Evolutionary conservation across 805 yeast species (phyloP).

Genomic region (Metschnikowia baotianmanensis): DNA sequence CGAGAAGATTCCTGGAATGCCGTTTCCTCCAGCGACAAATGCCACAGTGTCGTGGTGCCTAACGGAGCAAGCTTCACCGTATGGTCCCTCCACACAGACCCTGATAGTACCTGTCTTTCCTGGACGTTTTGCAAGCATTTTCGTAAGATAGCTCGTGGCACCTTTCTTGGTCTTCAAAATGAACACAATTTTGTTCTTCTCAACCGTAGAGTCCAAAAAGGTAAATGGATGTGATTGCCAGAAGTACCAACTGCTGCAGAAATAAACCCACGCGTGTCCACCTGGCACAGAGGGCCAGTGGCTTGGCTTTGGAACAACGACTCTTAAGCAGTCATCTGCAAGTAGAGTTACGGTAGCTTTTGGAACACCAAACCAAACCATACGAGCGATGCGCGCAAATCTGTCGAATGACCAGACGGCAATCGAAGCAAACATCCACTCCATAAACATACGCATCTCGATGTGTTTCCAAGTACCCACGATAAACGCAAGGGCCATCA

Average conservation of each 20-base stretch:
- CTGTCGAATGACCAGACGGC: constrained; percentile 38
- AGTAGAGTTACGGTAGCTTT: constrained; percentile 28
- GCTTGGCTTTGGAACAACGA: constrained; percentile 34
- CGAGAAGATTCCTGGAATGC: constrained; percentile 59
- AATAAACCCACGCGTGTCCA: constrained; percentile 41
- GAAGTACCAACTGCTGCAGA: constrained; percentile 32
- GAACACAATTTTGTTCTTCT: constrained; percentile 26
- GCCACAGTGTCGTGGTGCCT: constrained; percentile 52
- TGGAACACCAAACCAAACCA: constrained; percentile 36
- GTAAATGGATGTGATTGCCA: constrained; percentile 47
- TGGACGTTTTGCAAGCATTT: constrained; percentile 28
- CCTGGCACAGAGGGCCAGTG: constrained; percentile 40
- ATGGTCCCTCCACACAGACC: constrained; percentile 64
- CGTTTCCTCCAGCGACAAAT: constrained; percentile 72
- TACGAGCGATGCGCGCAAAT: constrained; percentile 26
- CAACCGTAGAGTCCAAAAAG: constrained; percentile 22
- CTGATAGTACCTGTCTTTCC: constrained; percentile 28
- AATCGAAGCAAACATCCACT: constrained; percentile 14
- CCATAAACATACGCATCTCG: constrained; percentile 13
- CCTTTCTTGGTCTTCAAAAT: constrained; percentile 40
- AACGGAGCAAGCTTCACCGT: constrained; percentile 54
- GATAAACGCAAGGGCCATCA: constrained; percentile 16
- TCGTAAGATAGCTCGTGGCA: constrained; percentile 33
- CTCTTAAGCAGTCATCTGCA: constrained; percentile 38
- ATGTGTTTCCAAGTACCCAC: constrained; percentile 19